Evolutionary conservation across 2,329 filamentous ascomycete species (phyloP), one percentile per base, ranked within the genome.

Genomic region (Seiridium unicorne): DNA sequence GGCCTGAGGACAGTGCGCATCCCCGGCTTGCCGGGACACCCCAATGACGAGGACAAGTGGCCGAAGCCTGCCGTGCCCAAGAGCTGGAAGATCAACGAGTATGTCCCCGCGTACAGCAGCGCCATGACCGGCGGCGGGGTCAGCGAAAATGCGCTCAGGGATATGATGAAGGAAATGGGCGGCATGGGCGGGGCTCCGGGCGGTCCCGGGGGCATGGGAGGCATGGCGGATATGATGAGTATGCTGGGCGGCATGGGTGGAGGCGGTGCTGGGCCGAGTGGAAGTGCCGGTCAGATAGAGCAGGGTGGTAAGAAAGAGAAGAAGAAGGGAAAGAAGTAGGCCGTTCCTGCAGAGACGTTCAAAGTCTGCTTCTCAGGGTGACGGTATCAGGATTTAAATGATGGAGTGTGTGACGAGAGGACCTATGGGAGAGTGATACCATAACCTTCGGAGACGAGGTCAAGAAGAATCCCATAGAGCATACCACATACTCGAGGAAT

Each of bases 101-200:
- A 97, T 61, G 72, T 99, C 65, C 95, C 95, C 31, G 88, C 96
- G 64, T 90, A 96, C 71, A 96, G 91, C 63, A 88, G 93, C 0
- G 95, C 93, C 18, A 84, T 98, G 77, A 95, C 91, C 58, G 95
- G 95, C 7, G 95, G 95, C 9, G 95, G 95, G 42, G 92, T 98
- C 9, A 93, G 88, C 63, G 95, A 99, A 75, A 96, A 98, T 71
- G 86, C 97, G 63, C 88, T 98, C 70, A 92, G 95, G 80, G 93
- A 97, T 67, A 96, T 97, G 83, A 97, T 98, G 93, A 89, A 88
- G 70, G 92, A 96, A 79, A 96, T 98, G 92, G 81, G 77, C 0
- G 79, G 81, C 46, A 76, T 75, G 6, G 72, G 61, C 1, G 74
- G 70, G 2, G 72, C 68, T 10, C 66, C 64, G 1, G 69, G 65